Conservation (phyloP, 2,329 filamentous ascomycete species). For the Pseudopithomyces chartarum region DNA sequence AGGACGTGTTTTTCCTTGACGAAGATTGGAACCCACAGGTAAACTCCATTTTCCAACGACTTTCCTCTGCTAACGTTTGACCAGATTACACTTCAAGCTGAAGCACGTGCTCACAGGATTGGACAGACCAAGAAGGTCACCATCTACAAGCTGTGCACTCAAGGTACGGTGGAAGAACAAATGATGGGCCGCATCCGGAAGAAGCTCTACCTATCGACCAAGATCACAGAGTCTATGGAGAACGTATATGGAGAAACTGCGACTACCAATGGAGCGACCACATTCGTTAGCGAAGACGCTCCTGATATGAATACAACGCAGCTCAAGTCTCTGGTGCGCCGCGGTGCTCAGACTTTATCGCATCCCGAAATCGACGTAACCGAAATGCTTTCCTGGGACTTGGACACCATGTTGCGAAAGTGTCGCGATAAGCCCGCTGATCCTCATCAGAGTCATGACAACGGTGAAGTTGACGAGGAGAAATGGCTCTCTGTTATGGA, state of each 20-base stretch:
- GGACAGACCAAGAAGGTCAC: slow-evolving; percentile 60
- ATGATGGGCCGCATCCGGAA: slow-evolving; percentile 64
- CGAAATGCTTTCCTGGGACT: slow-evolving; percentile 64
- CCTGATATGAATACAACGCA: slow-evolving; percentile 58
- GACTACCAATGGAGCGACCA: slow-evolving; percentile 26
- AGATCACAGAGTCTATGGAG: slow-evolving; percentile 64
- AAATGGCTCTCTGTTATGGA: slow-evolving; percentile 63
- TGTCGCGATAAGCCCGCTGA: slow-evolving; percentile 59
- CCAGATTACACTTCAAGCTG: slow-evolving; percentile 56
- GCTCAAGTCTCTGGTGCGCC: slow-evolving; percentile 60
- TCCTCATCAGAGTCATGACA: slow-evolving; percentile 36
- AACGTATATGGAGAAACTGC: slow-evolving; percentile 53
- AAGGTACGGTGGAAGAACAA: slow-evolving; percentile 63
- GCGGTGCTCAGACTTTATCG: slow-evolving; percentile 59
- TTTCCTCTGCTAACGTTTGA: background rate
- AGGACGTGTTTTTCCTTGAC: slow-evolving; percentile 62
- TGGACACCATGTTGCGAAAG: slow-evolving; percentile 58
- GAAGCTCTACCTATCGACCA: slow-evolving; percentile 65
- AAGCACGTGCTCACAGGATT: slow-evolving; percentile 60
- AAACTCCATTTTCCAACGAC: background rate
- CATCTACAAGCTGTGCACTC: slow-evolving; percentile 61
- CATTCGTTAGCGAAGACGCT: slow-evolving; percentile 49
- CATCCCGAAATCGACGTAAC: slow-evolving; percentile 59
- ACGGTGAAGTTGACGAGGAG: slow-evolving; percentile 55
- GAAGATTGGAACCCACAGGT: slow-evolving; percentile 60